Conservation (phyloP, 2,329 filamentous ascomycete genomes). For the Diaporthe nobilis region DNA sequence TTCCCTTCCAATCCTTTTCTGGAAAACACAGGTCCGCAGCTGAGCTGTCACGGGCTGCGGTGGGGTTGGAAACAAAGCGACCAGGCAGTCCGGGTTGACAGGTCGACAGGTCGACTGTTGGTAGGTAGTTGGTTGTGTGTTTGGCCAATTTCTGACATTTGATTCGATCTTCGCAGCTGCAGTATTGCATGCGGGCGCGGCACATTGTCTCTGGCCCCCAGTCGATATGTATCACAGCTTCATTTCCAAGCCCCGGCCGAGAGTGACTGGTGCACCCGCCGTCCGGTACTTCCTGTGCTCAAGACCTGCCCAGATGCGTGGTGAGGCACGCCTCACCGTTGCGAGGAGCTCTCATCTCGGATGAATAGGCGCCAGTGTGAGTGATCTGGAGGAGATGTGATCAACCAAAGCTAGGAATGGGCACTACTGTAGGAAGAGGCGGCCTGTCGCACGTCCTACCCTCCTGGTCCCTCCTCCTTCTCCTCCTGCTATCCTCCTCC, state of each 20-base stretch:
- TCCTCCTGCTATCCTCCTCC: neutral
- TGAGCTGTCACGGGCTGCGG: conserved; percentile 6
- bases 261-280: conserved; percentile 9
- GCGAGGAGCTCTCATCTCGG: conserved; percentile 19
- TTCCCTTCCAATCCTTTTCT: conserved; percentile 14
- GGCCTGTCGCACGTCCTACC: conserved; percentile 4
- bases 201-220: conserved; percentile 24
- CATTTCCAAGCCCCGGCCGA: conserved; percentile 7
- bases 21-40: neutral
- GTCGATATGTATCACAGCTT: conserved; percentile 18
- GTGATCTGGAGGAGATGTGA: conserved; percentile 4
- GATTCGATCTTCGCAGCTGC: conserved; percentile 1
- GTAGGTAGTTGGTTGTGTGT: neutral
- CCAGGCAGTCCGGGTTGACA: neutral
- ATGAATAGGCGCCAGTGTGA: conserved; percentile 21
- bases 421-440: conserved; percentile 22
- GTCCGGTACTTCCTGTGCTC: neutral
- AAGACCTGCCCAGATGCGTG: neutral
- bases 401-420: conserved; percentile 5
- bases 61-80: conserved; percentile 18
- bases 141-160: conserved; percentile 5
- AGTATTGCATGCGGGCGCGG: neutral
- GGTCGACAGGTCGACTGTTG: neutral
- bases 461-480: conserved; percentile 8
- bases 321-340: conserved; percentile 24